Percentiles rank a stretch among this genome's conserved stretches.
phyloP scores from a whole-genome alignment of 2,329 filamentous ascomycete species.

The Venturia carpophila region DNA sequence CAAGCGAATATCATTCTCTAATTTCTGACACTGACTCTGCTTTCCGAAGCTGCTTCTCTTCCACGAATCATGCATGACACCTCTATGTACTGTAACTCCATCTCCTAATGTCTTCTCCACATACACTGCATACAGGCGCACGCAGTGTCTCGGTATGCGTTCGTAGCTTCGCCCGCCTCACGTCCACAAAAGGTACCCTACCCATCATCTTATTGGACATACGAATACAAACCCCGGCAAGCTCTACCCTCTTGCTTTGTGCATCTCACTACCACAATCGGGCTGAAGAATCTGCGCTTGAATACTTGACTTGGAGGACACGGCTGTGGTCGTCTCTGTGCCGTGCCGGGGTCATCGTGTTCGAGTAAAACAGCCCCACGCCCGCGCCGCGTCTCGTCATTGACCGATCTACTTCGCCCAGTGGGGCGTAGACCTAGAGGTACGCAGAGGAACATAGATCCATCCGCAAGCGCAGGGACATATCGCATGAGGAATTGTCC shows the following conservation, averaged over 20 bases:
- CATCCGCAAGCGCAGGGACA: too few relatives aligned
- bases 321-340: not conserved
- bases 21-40: not conserved
- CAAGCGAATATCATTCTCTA: not conserved
- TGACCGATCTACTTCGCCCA: too few relatives aligned
- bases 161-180: not conserved
- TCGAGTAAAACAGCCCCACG: too few relatives aligned
- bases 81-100: too few relatives aligned
- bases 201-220: not conserved
- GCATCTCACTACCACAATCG: not conserved
- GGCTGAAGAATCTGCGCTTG: not conserved
- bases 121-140: not conserved
- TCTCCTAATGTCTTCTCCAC: not conserved
- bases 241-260: too few relatives aligned
- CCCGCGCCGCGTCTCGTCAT: too few relatives aligned
- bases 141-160: not conserved
- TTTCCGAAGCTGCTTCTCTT: not conserved
- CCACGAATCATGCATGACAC: not conserved
- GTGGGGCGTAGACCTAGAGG: too few relatives aligned
- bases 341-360: too few relatives aligned
- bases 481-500: too few relatives aligned
- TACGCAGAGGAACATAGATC: too few relatives aligned
- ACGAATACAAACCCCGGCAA: not conserved
- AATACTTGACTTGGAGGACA: not conserved
- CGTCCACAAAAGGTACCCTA: not conserved